phyloP scores from a whole-genome alignment of 2,329 filamentous ascomycete genomes.

The Xylariales sp. region DNA sequence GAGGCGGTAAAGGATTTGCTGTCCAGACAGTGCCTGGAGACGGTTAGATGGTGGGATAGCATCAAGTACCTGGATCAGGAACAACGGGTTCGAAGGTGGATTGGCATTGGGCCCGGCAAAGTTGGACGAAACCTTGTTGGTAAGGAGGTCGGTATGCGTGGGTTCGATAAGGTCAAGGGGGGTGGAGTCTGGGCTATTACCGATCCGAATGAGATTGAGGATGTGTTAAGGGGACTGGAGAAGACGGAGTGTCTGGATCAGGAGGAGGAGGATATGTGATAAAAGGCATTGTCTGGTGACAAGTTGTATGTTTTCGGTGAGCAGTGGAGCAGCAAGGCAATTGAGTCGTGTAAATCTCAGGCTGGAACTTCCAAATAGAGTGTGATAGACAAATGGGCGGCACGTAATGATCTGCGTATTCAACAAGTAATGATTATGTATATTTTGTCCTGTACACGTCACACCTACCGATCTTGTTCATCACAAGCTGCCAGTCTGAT shows the following conservation, averaged over 20 bases:
- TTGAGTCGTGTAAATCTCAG: no score
- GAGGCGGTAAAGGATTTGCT: constrained; percentile 74
- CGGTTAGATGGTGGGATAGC: constrained; percentile 90
- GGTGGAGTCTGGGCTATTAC: constrained; percentile 92
- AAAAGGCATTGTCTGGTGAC: no score
- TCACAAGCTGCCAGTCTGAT: no score
- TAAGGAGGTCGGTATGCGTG: constrained; percentile 87
- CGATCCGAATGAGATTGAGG: constrained; percentile 71
- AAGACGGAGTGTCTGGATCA: constrained; percentile 54
- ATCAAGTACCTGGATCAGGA: constrained; percentile 86
- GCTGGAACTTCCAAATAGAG: no score
- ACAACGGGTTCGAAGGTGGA: constrained; percentile 74
- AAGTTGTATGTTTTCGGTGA: no score
- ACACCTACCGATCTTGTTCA: no score
- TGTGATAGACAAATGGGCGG: no score
- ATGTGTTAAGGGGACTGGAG: constrained; percentile 60
- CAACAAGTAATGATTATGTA: no score
- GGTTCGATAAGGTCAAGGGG: constrained; percentile 73
- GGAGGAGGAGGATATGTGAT: constrained; percentile 36
- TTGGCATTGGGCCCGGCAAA: constrained; percentile 90
- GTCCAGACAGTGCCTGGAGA: constrained; percentile 81
- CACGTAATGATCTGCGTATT: no score
- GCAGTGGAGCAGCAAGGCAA: no score
- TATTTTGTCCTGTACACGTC: no score
- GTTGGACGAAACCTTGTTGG: constrained; percentile 90